Conservation (phyloP, 345 rosid genomes). For the Populus tremula region DNA sequence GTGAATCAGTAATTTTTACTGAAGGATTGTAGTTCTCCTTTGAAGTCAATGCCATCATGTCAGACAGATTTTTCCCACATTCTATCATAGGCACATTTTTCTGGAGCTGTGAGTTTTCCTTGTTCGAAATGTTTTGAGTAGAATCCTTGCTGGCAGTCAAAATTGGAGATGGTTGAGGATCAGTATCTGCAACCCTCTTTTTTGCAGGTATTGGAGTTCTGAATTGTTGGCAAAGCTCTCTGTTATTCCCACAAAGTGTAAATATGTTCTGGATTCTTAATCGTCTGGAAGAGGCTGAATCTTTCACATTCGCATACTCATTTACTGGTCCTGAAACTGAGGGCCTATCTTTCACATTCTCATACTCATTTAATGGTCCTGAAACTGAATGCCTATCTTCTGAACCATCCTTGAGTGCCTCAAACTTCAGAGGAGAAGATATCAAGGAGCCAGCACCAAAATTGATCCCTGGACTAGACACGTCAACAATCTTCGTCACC, state of each 20-base stretch:
- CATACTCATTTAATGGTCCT: constrained; percentile 1
- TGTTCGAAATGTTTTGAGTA: constrained; percentile 9
- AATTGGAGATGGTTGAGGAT: constrained; percentile 11
- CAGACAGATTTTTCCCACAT: constrained; percentile 7
- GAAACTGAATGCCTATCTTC: not conserved
- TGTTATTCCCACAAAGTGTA: constrained; percentile 88
- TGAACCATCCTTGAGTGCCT: constrained; percentile 5
- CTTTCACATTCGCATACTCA: constrained; percentile 29
- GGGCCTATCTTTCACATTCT: constrained; percentile 11
- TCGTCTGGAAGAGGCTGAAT: constrained; percentile 54
- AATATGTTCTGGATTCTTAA: constrained; percentile 80
- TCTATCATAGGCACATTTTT: constrained; percentile 8
- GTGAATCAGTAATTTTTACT: constrained; percentile 30
- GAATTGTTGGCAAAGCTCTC: constrained; percentile 71
- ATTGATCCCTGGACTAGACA: constrained; percentile 5
- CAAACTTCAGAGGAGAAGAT: constrained; percentile 27
- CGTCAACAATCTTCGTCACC: constrained; percentile 47
- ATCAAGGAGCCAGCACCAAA: constrained; percentile 15
- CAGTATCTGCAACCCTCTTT: constrained; percentile 22
- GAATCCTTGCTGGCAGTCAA: constrained; percentile 4
- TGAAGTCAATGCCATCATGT: constrained; percentile 19
- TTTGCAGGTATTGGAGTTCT: constrained; percentile 37
- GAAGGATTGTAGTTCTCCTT: constrained; percentile 55
- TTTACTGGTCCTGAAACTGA: not conserved
- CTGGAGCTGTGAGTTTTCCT: constrained; percentile 13